These are phyloP conservation scores for Ceratopteris richardii DNA, from an alignment of 75 land plant species.

Conservation along the genomic window DNA sequence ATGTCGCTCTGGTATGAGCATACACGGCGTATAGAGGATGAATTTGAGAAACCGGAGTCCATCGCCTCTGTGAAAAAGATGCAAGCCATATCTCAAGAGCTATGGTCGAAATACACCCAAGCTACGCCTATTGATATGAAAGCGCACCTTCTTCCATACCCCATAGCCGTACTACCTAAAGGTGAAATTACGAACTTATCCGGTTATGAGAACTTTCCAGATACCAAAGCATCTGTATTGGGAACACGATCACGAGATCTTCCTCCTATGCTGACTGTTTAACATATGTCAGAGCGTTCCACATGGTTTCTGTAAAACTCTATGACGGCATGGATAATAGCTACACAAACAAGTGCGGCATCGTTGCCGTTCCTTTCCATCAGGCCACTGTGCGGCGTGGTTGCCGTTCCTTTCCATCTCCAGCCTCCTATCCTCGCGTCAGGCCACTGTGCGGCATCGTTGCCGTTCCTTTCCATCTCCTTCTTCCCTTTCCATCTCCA, in stretches of 20 bases:
- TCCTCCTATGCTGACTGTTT: constrained; percentile 53
- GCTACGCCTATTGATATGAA: constrained; percentile 47
- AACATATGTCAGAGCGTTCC: too few relatives aligned
- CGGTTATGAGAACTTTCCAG: constrained; percentile 36
- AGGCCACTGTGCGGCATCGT: too few relatives aligned
- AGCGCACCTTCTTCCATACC: constrained; percentile 56
- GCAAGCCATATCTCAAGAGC: constrained; percentile 28
- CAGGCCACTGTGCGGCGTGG: too few relatives aligned
- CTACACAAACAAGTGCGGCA: too few relatives aligned
- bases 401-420: too few relatives aligned
- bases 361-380: too few relatives aligned
- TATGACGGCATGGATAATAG: too few relatives aligned
- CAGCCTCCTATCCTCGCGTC: too few relatives aligned
- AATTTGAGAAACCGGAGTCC: constrained; percentile 36
- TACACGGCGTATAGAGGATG: constrained; percentile 23
- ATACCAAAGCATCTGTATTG: constrained; percentile 34
- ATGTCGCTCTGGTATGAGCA: constrained; percentile 88
- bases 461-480: too few relatives aligned
- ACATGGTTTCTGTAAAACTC: too few relatives aligned
- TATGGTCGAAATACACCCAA: constrained; percentile 39
- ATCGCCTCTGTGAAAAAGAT: constrained; percentile 46
- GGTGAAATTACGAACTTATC: constrained; percentile 29
- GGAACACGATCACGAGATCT: constrained; percentile 41
- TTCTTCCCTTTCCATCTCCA: too few relatives aligned
- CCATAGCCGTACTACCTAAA: constrained; percentile 29